Percentiles rank a stretch among this genome's conserved stretches.
Conservation (phyloP, 495 filamentous ascomycete genomes). For the Parmelia sp. region DNA sequence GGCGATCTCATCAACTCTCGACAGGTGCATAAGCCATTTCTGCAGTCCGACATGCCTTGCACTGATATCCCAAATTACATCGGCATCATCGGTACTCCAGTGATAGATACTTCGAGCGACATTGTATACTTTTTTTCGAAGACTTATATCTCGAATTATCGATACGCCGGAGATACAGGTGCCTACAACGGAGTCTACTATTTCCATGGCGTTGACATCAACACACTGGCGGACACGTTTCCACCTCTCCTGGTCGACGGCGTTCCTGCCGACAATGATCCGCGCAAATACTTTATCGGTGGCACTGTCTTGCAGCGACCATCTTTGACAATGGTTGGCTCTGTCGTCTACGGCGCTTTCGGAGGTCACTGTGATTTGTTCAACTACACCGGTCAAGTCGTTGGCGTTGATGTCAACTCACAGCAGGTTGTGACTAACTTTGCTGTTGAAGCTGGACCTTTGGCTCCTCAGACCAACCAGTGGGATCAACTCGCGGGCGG, state of each 20-base stretch:
- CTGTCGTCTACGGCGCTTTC: conserved; percentile 37
- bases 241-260: conserved; percentile 32
- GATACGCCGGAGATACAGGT: conserved; percentile 20
- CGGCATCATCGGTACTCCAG: conserved; percentile 37
- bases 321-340: conserved; percentile 33
- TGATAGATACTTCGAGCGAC: conserved; percentile 34
- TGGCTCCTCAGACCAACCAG: conserved; percentile 18
- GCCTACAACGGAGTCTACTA: conserved; percentile 30
- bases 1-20: conserved; percentile 29
- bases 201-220: conserved; percentile 35
- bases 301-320: conserved; percentile 34
- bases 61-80: conserved; percentile 36
- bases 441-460: conserved; percentile 16
- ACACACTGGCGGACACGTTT: conserved; percentile 31
- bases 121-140: conserved; percentile 39
- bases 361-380: conserved; percentile 24
- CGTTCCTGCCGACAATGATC: conserved; percentile 30
- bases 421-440: conserved; percentile 30
- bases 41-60: conserved; percentile 36
- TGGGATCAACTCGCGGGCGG: conserved; percentile 17
- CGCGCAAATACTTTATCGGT: conserved; percentile 32
- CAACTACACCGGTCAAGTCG: conserved; percentile 29
- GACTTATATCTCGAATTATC: conserved; percentile 30
- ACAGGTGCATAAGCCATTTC: conserved; percentile 33
- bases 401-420: conserved; percentile 23